Conservation (phyloP, 257 asterid species). For the Solanum ahanhuiri region DNA sequence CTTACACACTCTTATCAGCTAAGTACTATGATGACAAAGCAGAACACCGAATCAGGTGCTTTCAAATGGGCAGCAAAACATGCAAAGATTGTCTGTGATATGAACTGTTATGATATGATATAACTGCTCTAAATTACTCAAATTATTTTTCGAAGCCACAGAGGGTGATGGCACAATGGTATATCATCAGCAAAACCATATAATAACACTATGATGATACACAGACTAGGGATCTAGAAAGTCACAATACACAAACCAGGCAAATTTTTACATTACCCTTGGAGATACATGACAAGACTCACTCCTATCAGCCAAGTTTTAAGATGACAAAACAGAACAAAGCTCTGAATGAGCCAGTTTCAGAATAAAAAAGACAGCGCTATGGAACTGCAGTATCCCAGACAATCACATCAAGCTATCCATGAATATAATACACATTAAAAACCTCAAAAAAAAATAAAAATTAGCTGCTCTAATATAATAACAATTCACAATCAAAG, state of each 20-base stretch:
- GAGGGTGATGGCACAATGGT: not conserved
- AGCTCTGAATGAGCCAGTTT: not conserved
- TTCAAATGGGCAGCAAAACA: not conserved
- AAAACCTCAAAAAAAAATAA: not conserved
- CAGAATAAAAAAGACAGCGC: not conserved
- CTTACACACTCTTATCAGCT: not conserved
- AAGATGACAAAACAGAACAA: not conserved
- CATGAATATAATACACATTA: not conserved
- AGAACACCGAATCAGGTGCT: not conserved
- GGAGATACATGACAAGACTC: not conserved
- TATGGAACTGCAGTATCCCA: not conserved
- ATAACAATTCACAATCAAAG: not conserved
- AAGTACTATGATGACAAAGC: not conserved
- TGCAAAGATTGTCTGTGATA: not conserved
- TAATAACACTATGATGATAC: not conserved
- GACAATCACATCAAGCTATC: not conserved
- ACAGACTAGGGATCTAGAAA: too few relatives aligned
- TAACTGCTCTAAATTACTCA: not conserved
- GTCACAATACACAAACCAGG: not conserved
- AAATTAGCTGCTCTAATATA: not conserved
- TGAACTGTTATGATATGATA: not conserved
- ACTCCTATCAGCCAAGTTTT: not conserved
- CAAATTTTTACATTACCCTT: not conserved
- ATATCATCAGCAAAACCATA: not conserved
- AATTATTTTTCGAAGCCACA: not conserved